Evolutionary conservation across 164 flowering plant species (phyloP).

Genomic region (Brasenia schreberi): DNA sequence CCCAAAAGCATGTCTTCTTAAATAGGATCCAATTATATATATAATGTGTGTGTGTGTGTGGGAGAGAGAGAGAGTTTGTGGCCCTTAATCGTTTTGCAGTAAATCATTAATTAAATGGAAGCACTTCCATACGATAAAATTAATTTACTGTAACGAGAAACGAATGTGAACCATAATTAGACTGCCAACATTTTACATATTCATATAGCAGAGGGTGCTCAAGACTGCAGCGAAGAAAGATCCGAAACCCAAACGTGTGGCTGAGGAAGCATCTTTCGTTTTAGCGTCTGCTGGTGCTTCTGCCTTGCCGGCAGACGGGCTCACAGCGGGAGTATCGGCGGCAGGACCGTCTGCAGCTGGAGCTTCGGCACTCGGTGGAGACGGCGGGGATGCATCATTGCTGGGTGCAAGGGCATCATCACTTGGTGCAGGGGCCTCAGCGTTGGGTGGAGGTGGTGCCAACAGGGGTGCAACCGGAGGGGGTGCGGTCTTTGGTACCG

Average conservation of each 20-base stretch:
- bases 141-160: background rate
- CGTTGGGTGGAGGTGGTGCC: slow-evolving; percentile 10
- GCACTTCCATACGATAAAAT: background rate
- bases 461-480: background rate
- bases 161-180: background rate
- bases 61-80: no score
- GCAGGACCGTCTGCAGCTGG: slow-evolving; percentile 1
- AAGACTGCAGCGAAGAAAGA: background rate
- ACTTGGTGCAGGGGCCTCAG: background rate
- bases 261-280: background rate
- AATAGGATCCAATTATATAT: no score
- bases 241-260: background rate
- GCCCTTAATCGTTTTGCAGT: background rate
- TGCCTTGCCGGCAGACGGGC: background rate
- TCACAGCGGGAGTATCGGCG: background rate
- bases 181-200: background rate
- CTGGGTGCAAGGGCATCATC: background rate
- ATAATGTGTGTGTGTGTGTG: no score
- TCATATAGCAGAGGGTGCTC: background rate
- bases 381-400: background rate
- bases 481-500: background rate
- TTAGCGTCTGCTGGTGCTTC: background rate
- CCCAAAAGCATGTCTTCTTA: no score
- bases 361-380: background rate
- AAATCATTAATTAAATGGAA: background rate